phyloP scores from a whole-genome alignment of 73 alveolate genomes.

The Paramecium primaurelia region DNA sequence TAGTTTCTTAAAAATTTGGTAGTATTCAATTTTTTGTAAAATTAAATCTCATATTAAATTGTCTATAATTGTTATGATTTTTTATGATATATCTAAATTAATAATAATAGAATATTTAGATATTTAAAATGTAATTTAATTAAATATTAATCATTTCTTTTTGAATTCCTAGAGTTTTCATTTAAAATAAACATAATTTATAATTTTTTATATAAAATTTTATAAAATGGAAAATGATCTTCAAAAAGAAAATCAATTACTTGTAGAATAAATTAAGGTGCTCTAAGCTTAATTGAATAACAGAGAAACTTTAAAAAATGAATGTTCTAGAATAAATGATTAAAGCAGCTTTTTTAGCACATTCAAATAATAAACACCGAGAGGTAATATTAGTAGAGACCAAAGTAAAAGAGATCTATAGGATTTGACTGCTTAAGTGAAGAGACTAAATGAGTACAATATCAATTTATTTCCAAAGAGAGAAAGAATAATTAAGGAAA shows the following conservation, averaged over 20 bases:
- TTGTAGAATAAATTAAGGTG: neutral
- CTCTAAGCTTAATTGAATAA: neutral
- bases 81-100: too few relatives aligned
- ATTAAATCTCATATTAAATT: too few relatives aligned
- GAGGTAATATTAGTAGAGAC: neutral
- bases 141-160: neutral
- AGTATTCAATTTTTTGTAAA: too few relatives aligned
- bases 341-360: constrained; percentile 36
- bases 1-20: too few relatives aligned
- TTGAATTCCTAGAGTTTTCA: neutral
- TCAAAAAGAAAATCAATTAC: neutral
- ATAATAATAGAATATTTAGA: too few relatives aligned
- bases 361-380: constrained; percentile 7
- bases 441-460: constrained; percentile 1
- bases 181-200: neutral
- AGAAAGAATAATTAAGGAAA: constrained; percentile 14
- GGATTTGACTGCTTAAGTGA: neutral
- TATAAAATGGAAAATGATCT: constrained; percentile 22
- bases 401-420: constrained; percentile 13
- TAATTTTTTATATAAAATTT: neutral
- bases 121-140: too few relatives aligned
- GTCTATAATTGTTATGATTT: too few relatives aligned
- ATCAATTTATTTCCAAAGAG: neutral
- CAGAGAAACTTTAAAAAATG: neutral
- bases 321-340: constrained; percentile 5